Evolutionary conservation across 139 green algal genomes (phyloP), one percentile per base, ranked within the genome.

Genomic region (Tetradesmus obliquus): DNA sequence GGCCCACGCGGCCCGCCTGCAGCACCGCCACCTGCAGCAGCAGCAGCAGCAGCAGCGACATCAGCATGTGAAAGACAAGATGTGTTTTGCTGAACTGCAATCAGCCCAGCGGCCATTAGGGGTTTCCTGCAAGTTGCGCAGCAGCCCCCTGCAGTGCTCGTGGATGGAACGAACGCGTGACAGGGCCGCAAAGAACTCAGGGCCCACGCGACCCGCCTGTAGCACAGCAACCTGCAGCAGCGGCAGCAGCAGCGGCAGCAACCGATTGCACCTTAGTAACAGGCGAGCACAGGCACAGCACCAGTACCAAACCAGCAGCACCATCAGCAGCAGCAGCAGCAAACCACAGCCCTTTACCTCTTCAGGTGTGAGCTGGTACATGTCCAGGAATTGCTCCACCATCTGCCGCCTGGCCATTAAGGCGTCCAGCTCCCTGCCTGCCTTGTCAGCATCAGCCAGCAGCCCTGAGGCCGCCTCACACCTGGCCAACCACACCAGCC

Each of bases 141-240:
- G 93, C 94, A 99, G 94, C 57, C 92, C 82, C 53, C 95, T 95
- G 96, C 98, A 99, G 94, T 99, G 99, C 88, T 95, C 95, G 82
- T 99, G 98, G 84, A 99, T 99, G 51, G 90, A 85, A 0, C 97
- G 96, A 84, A 99, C 98, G 7, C 97, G 94, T 5, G 93, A 88
- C 58, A 99, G 94, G 5, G 98, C 97, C 1, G 87, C 90, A 90
- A 99, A 99, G 94, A 99, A 99, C 3, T 79, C 55, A 5, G 95
- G 92, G 55, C 90, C 93, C 22, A 99, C 92, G 1, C 96, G 93
- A 54, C 96, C 96, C 1, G 88, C 92, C 88, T 97, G 93, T 58
- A 96, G 89, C 20, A 91, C 90, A 0, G 91, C 71, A 3, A 93
- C 84, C 94, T 96, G 94, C 5, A 76, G 45, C 17, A 69, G 51